Conservation (phyloP, 306 rosid species). For the Vachellia pachyceras region DNA sequence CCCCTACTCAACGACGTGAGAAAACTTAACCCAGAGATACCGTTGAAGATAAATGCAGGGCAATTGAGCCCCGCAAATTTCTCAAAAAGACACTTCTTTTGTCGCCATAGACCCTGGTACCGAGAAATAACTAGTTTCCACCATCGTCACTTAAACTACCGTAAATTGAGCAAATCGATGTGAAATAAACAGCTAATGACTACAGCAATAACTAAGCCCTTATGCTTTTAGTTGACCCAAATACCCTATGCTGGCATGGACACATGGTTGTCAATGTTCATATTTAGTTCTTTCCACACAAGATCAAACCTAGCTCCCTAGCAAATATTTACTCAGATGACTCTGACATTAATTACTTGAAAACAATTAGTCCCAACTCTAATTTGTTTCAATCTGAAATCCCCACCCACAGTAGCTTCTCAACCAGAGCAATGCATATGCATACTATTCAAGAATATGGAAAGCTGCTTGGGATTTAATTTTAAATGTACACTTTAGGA, state of each 20-base stretch:
- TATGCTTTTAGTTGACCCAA: neutral
- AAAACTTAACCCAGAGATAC: neutral
- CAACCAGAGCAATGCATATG: neutral
- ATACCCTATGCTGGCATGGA: too few relatives aligned
- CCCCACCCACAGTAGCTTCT: neutral
- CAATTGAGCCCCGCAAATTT: neutral
- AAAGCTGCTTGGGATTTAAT: constrained; percentile 2
- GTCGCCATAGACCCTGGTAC: neutral
- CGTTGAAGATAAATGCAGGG: neutral
- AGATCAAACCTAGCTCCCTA: neutral
- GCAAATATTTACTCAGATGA: neutral
- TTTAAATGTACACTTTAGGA: constrained; percentile 1
- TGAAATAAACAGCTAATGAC: neutral
- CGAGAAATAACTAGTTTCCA: neutral
- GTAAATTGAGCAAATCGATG: neutral
- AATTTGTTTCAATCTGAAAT: neutral
- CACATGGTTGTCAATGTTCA: neutral
- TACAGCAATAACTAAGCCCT: neutral
- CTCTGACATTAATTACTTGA: neutral
- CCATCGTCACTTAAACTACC: neutral
- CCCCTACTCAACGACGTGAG: constrained; percentile 17
- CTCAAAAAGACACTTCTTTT: neutral
- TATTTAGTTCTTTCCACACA: neutral
- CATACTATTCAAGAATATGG: neutral
- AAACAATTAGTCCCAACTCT: neutral